phyloP scores from a whole-genome alignment of 305 asterid species.

The Fraxinus dipetala region DNA sequence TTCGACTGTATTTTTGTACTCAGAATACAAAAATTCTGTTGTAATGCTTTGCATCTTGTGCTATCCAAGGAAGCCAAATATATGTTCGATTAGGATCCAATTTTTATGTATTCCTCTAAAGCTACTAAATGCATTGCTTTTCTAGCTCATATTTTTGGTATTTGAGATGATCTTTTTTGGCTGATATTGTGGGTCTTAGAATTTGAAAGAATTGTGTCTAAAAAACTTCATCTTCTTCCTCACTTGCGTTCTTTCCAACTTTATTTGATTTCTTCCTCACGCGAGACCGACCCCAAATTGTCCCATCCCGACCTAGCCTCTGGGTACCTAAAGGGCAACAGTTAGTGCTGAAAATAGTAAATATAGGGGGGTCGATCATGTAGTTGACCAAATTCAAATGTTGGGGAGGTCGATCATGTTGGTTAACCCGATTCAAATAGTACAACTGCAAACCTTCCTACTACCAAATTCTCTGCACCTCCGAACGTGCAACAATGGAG shows the following conservation, averaged over 20 bases:
- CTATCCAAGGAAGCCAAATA: conserved; percentile 7
- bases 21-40: neutral
- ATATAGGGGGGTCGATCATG: no score
- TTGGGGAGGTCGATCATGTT: neutral
- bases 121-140: neutral
- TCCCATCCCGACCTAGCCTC: neutral
- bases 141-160: neutral
- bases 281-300: neutral
- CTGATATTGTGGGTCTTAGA: neutral
- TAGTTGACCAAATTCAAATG: no score
- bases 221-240: neutral
- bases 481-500: no score
- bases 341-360: no score
- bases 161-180: neutral
- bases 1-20: neutral
- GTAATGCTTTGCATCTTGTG: neutral
- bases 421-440: neutral
- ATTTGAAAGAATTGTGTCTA: neutral
- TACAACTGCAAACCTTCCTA: no score
- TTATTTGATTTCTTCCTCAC: neutral
- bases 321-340: neutral
- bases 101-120: neutral
- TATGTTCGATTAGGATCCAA: neutral
- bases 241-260: neutral
- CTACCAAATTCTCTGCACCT: no score